A percentile compares a stretch with the other conserved stretches of the same genome.
phyloP scores from a whole-genome alignment of 768 basidiomycete genomes.

The Pulveroboletus ravenelii region DNA sequence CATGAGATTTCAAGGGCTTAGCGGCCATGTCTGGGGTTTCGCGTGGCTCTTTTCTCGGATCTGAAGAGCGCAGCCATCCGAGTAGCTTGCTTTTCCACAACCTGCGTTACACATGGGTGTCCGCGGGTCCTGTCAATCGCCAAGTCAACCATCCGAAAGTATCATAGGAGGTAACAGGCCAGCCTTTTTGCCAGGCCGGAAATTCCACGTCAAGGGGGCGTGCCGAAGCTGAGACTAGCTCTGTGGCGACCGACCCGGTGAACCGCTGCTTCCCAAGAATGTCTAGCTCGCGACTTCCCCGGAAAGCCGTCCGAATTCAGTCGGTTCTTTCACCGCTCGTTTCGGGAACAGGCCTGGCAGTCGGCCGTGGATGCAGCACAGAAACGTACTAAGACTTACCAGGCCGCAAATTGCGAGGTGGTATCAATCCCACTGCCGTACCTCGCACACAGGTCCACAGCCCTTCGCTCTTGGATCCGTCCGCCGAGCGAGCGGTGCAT shows the following conservation, averaged over 20 bases:
- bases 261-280: conserved; percentile 9
- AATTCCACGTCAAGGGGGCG: conserved; percentile 18
- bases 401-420: conserved; percentile 15
- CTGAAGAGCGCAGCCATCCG: conserved; percentile 11
- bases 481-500: conserved; percentile 5
- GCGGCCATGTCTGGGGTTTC: conserved; percentile 19
- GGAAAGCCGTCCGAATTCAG: conserved; percentile 2
- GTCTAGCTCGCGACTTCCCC: conserved; percentile 10
- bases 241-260: conserved; percentile 8
- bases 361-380: conserved; percentile 14
- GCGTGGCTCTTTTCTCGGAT: conserved; percentile 20
- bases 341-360: conserved; percentile 1
- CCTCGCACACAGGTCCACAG: conserved; percentile 8
- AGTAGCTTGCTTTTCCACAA: background rate
- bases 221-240: conserved; percentile 12
- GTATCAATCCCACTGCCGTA: background rate
- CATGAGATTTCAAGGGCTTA: conserved; percentile 22
- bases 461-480: conserved; percentile 17
- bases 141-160: conserved; percentile 22
- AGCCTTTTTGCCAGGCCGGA: conserved; percentile 7
- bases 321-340: conserved; percentile 10
- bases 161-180: conserved; percentile 18
- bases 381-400: conserved; percentile 21
- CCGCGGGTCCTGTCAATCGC: conserved; percentile 23
- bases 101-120: conserved; percentile 16